phyloP scores from a whole-genome alignment of 192 early-diverging fungal species.

The Rhizophagus prolifer region DNA sequence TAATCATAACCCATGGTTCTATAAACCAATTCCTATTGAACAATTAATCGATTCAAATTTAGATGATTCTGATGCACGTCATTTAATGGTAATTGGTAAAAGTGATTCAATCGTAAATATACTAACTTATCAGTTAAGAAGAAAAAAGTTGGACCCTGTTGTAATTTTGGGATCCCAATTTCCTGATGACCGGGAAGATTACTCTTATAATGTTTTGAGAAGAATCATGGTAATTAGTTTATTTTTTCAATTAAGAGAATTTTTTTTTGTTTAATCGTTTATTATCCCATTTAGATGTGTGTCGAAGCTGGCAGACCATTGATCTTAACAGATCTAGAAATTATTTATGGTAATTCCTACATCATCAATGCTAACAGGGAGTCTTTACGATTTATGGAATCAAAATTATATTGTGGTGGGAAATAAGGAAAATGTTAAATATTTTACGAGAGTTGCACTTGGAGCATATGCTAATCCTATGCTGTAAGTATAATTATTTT shows the following conservation, averaged over 20 bases:
- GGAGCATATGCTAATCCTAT: conserved; percentile 29
- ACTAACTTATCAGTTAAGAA: conserved; percentile 5
- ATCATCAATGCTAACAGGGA: neutral
- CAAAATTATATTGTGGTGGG: conserved; percentile 29
- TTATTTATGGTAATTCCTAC: conserved; percentile 9
- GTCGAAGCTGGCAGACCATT: conserved; percentile 25
- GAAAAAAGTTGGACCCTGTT: conserved; percentile 2
- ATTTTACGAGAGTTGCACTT: conserved; percentile 23
- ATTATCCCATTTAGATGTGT: conserved; percentile 9
- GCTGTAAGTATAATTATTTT: conserved; percentile 16
- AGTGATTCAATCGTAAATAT: conserved; percentile 20
- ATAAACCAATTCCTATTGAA: conserved; percentile 15
- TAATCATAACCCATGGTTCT: neutral
- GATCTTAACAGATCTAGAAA: conserved; percentile 27
- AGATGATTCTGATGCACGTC: conserved; percentile 5
- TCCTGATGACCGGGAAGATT: conserved; percentile 17
- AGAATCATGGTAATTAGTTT: conserved; percentile 16
- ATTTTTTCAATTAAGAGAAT: neutral
- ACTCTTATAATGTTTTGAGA: conserved; percentile 16
- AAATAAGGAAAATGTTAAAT: conserved; percentile 1
- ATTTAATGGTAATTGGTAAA: conserved; percentile 29
- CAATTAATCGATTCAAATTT: conserved; percentile 19
- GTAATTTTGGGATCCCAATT: conserved; percentile 27
- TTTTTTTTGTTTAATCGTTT: too few relatives aligned
- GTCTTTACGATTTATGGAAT: conserved; percentile 31